Base-by-base conservation (phyloP, 192 early-diverging fungal species). In the Radiomyces spectabilis region DNA sequence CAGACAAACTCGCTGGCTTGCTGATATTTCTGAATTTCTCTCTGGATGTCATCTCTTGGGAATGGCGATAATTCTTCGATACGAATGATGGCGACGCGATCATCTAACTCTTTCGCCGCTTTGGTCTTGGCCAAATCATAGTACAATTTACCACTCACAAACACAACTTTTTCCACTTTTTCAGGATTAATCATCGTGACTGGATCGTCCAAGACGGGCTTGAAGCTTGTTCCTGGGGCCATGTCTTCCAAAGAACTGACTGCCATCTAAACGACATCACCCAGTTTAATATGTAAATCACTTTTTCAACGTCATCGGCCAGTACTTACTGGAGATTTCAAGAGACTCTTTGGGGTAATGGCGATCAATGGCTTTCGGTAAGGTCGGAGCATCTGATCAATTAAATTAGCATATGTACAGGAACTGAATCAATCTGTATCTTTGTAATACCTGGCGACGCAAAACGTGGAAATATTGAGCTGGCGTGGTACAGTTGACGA, bases 311-410 rank as follows among this genome's bases (percentile, higher is more conserved):
- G n/a, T n/a, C n/a, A n/a, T n/a, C n/a, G n/a, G n/a, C n/a, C n/a
- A n/a, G n/a, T 38, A 48, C 70, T 64, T 43, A 71, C 75, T 24
- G 87, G 73, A 30, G 81, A 68, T 21, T 81, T 79, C 19, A 89
- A 67, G 25, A 87, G 65, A 9, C 78, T 81, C 71, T 91, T 91
- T 31, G 87, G 85, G 16, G 80, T 69, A 12, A 85, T 79, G 5
- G 96, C 82, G 25, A 98, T 84, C 58, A 98, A 73, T n/a, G 94
- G 95, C 72, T 96, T 94, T 55, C 95, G 85, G 75, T 86, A 98
- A 62, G 84, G 76, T 44, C 91, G 85, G 27, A 71, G 60, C 85
- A 94, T 87, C 74, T 82, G 65, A 6, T 21, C 15, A 50, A 33
- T 32, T 37, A 31, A 21, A 37, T 33, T 15, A 76, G 21, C 4